Evolutionary conservation across 257 asterid genomes (phyloP).

Genomic region (Petunia secreta): DNA sequence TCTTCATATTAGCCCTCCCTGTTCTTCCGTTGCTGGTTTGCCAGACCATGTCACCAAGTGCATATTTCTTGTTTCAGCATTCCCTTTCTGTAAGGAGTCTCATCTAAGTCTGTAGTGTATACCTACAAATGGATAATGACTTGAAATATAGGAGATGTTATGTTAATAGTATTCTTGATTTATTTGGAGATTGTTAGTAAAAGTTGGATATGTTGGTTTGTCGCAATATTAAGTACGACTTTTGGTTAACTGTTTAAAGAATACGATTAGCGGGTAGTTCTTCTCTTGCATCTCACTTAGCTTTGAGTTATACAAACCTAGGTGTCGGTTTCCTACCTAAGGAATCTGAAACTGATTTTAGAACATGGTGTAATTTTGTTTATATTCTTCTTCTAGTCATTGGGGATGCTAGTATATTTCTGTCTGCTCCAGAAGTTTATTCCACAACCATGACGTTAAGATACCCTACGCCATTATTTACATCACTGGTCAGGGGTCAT

Average conservation of each 20-base stretch:
- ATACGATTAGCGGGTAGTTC: not conserved
- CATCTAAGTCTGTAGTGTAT: too few relatives aligned
- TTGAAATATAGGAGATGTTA: too few relatives aligned
- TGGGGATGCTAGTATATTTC: conserved; percentile 8
- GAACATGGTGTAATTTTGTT: not conserved
- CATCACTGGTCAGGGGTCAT: not conserved
- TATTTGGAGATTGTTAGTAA: too few relatives aligned
- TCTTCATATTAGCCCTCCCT: not conserved
- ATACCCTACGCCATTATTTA: not conserved
- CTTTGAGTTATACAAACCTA: conserved; percentile 4
- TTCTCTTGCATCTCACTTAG: conserved; percentile 5
- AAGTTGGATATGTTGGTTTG: too few relatives aligned
- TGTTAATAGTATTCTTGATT: too few relatives aligned
- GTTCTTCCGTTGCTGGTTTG: not conserved
- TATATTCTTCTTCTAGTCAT: not conserved
- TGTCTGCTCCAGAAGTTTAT: not conserved
- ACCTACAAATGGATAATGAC: too few relatives aligned
- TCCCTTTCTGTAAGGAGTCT: not conserved
- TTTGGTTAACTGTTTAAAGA: not conserved
- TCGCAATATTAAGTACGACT: not conserved
- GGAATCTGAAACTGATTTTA: not conserved
- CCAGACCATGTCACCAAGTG: not conserved
- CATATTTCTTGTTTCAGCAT: not conserved
- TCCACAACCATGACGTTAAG: not conserved
- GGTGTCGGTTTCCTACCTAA: not conserved